Evolutionary conservation across 2,329 filamentous ascomycete species (phyloP).

Genomic region (Aspergillus ochraceoroseus): DNA sequence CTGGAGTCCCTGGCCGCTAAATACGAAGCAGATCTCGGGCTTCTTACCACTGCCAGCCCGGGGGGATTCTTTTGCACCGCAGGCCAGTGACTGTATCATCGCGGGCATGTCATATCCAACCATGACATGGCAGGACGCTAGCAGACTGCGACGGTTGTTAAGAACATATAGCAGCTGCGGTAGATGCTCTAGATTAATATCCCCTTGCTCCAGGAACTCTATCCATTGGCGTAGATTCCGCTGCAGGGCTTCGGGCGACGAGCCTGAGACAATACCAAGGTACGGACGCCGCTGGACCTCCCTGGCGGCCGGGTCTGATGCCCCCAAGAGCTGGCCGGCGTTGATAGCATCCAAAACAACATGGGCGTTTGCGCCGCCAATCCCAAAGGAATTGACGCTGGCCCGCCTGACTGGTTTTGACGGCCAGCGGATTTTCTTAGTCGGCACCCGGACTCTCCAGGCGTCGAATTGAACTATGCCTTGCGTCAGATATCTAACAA

Average conservation of each 20-base stretch:
- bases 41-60: too few species aligned
- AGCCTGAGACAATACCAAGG: neutral
- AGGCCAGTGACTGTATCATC: too few species aligned
- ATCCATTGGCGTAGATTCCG: constrained; percentile 6
- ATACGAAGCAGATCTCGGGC: constrained; percentile 20
- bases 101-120: too few species aligned
- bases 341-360: constrained; percentile 36
- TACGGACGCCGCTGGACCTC: too few species aligned
- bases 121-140: too few species aligned
- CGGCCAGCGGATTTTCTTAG: constrained; percentile 24
- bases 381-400: constrained; percentile 47
- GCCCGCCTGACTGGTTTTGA: constrained; percentile 28
- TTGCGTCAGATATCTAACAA: too few species aligned
- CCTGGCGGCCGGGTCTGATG: neutral
- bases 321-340: too few species aligned
- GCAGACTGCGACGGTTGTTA: too few species aligned
- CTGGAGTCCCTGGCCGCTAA: constrained; percentile 34
- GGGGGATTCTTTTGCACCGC: too few species aligned
- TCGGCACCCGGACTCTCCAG: constrained; percentile 15
- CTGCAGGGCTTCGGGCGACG: neutral
- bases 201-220: too few species aligned
- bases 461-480: constrained; percentile 26
- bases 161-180: too few species aligned
- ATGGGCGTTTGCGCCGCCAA: constrained; percentile 38
- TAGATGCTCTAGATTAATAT: too few species aligned